Base-by-base conservation (phyloP, 2,329 filamentous ascomycete genomes). In the Aureobasidium sp. region DNA sequence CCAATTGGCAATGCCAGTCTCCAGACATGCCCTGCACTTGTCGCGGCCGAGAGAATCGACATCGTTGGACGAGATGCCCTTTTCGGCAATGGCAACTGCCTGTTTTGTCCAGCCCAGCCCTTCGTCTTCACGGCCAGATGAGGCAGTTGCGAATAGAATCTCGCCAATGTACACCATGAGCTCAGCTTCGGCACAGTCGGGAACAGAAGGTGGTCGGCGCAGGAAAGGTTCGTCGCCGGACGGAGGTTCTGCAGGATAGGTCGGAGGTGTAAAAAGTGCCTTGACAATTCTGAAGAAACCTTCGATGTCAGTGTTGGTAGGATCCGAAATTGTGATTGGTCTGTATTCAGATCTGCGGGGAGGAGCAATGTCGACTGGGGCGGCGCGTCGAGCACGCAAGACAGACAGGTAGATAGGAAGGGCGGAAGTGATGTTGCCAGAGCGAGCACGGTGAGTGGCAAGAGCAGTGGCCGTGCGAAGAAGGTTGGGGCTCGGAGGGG, bases 161-260 rank as follows among this genome's bases (percentile, higher is more conserved):
- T 97, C 91, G 55, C 91, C 91, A 58, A 97, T 91, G 68, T 95
- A 93, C 21, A 90, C 79, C 75, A 89, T 90, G 12, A 96, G 71
- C 0, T 82, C 88, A 2, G 90, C 89, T 68, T 96, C 90, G 59
- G 93, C 85, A 68, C 90, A 96, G 32, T 79, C 78, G 59, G 63
- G 61, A 6, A 87, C 81, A 2, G 56, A 53, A 24, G 77, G 74
- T 8, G 81, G 65, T 53, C 79, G 80, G 41, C 88, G 84, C 54
- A 77, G 70, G 0, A 90, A 81, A 0, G 84, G 76, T 3, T 79
- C 71, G 41, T 85, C 80, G 51, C 90, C 90, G 44, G 87, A 83
- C 0, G 80, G 74, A 0, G 84, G 86, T 0, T 86, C 78, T 0
- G 81, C 68, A 0, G 91, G 90, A 64, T 90, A 95, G 35, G 56